Percentiles rank a stretch among this genome's conserved stretches.
Evolutionary conservation across 1,284 basidiomycete species (phyloP).

Genomic region (Ustilago trichophora): DNA sequence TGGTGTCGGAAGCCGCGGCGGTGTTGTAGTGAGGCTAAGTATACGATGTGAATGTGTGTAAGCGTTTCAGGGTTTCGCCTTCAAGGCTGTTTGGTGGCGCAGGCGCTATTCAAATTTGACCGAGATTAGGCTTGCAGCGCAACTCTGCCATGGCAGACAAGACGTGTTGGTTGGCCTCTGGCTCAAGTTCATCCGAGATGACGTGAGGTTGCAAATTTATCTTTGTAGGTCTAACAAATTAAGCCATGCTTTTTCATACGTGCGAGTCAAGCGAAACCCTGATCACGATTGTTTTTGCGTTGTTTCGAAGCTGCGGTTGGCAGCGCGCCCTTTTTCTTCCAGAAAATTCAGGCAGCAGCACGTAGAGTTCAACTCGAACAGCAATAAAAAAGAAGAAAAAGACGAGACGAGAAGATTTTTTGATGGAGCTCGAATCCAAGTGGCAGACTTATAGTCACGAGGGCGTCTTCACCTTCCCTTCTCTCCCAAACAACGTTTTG

Average conservation of each 20-base stretch:
- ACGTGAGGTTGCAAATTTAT: slow-evolving; percentile 8
- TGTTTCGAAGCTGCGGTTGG: slow-evolving; percentile 22
- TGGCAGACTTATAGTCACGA: slow-evolving; percentile 9
- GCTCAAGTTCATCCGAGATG: slow-evolving; percentile 7
- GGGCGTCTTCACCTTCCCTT: neutral
- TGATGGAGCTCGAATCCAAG: neutral
- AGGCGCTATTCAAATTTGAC: neutral
- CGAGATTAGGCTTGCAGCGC: slow-evolving; percentile 3
- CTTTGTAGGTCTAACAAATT: neutral
- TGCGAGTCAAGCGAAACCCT: slow-evolving; percentile 4
- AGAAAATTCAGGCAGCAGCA: slow-evolving; percentile 11
- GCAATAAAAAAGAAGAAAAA: neutral
- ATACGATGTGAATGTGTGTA: no score
- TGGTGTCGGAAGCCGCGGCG: no score
- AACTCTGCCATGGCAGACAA: neutral
- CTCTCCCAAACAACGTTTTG: neutral
- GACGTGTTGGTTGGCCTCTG: slow-evolving; percentile 4
- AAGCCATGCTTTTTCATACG: neutral
- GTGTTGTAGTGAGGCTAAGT: no score
- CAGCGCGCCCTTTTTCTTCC: slow-evolving; percentile 2
- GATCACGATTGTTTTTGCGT: neutral
- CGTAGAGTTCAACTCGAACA: slow-evolving; percentile 2
- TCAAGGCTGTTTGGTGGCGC: no score
- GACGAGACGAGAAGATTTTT: slow-evolving; percentile 16
- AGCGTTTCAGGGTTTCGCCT: no score